These are phyloP conservation scores for Aspergillus bridgeri DNA, from an alignment of 495 filamentous ascomycete genomes.

Conservation along the genomic window DNA sequence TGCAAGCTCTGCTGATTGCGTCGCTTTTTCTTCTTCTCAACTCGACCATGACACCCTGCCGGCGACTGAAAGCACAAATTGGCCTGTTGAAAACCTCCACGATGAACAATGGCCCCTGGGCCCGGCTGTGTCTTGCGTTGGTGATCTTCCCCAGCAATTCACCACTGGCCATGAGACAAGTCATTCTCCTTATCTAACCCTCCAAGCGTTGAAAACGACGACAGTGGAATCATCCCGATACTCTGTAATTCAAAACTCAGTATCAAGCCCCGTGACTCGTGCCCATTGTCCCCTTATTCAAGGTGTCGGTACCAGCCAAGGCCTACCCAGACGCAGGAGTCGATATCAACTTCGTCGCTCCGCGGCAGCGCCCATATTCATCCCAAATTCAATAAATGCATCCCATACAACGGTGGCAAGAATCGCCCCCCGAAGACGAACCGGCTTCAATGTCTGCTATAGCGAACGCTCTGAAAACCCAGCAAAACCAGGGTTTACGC, in stretches of 20 bases:
- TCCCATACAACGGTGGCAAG: slow-evolving; percentile 71
- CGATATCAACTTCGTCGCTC: slow-evolving; percentile 5
- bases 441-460: slow-evolving; percentile 70
- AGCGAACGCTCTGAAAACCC: slow-evolving; percentile 59
- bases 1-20: not conserved
- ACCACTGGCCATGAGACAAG: not conserved
- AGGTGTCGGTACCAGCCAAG: not conserved
- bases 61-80: not conserved
- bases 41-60: not conserved
- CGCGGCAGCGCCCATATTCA: slow-evolving; percentile 4
- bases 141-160: not conserved
- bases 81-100: not conserved
- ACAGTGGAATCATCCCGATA: not conserved
- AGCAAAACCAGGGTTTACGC: slow-evolving; percentile 11
- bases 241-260: not conserved
- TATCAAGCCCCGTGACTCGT: not conserved
- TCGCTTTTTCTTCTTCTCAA: not conserved
- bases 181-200: not conserved
- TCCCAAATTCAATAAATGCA: slow-evolving; percentile 8
- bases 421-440: slow-evolving; percentile 76
- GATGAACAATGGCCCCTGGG: not conserved
- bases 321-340: slow-evolving; percentile 7
- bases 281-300: not conserved
- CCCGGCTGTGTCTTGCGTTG: not conserved
- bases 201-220: not conserved